Percentiles rank a stretch among this genome's conserved stretches.
Evolutionary conservation across 768 basidiomycete genomes (phyloP).

Genomic region (Leccinum disarticulatum): DNA sequence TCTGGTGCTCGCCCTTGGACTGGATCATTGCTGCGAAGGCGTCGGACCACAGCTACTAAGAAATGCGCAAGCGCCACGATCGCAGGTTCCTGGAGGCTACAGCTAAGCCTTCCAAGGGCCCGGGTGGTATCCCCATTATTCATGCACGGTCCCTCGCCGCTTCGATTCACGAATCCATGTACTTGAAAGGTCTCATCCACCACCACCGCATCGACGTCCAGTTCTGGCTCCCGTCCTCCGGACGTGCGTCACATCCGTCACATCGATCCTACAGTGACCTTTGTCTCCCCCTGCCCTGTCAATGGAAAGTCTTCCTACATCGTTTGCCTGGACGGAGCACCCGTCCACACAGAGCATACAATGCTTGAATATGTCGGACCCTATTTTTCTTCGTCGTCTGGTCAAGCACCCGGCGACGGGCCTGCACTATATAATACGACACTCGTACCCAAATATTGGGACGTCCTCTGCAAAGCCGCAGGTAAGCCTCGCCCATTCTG

Average conservation of each 20-base stretch:
- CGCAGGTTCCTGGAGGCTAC: too few relatives aligned
- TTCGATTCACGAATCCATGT: too few relatives aligned
- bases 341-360: slow-evolving; percentile 54
- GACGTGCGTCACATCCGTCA: slow-evolving; percentile 48
- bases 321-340: slow-evolving; percentile 48
- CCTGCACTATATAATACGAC: slow-evolving; percentile 56
- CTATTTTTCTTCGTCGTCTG: slow-evolving; percentile 31
- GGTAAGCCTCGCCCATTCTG: slow-evolving; percentile 40
- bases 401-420: slow-evolving; percentile 26
- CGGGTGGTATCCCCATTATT: too few relatives aligned
- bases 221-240: background rate
- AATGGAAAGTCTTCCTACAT: slow-evolving; percentile 55
- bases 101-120: too few relatives aligned
- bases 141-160: too few relatives aligned
- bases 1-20: too few relatives aligned
- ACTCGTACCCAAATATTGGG: slow-evolving; percentile 67
- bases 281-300: slow-evolving; percentile 49
- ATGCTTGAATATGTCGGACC: slow-evolving; percentile 34
- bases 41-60: too few relatives aligned
- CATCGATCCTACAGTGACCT: slow-evolving; percentile 70
- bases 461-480: slow-evolving; percentile 50
- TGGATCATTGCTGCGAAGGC: too few relatives aligned
- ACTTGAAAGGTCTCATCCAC: background rate
- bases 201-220: slow-evolving; percentile 2
- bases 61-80: too few relatives aligned